phyloP scores from a whole-genome alignment of 1,284 basidiomycete species.

The Rhizopogon parksii region DNA sequence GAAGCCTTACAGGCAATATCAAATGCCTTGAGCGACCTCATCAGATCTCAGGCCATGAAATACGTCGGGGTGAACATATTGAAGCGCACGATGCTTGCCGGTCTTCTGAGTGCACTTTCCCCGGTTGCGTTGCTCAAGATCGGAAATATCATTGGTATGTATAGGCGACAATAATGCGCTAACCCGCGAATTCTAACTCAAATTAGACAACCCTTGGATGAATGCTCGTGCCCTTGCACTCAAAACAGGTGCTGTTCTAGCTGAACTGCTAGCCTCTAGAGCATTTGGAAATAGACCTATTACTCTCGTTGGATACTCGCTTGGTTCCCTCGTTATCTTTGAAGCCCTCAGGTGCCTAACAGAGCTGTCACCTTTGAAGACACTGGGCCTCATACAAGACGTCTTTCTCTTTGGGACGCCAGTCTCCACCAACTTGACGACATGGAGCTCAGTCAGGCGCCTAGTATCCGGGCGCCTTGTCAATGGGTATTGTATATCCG shows the following conservation, averaged over 20 bases:
- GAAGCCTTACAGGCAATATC: constrained; percentile 46
- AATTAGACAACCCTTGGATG: constrained; percentile 54
- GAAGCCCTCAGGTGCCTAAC: constrained; percentile 25
- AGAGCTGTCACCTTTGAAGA: constrained; percentile 36
- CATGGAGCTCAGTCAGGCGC: constrained; percentile 61
- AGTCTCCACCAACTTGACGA: constrained; percentile 43
- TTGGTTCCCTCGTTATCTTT: constrained; percentile 49
- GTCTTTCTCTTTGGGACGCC: constrained; percentile 73
- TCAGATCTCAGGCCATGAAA: constrained; percentile 45
- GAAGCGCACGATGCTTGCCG: constrained; percentile 45
- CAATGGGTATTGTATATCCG: constrained; percentile 64
- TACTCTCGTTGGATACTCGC: constrained; percentile 50
- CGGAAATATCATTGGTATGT: constrained; percentile 46
- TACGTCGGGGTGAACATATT: constrained; percentile 45
- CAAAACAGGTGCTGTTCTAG: constrained; percentile 52
- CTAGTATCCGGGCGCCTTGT: constrained; percentile 65
- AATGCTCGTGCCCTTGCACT: constrained; percentile 44
- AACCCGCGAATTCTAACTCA: neutral
- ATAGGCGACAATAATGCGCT: neutral
- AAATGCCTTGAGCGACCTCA: constrained; percentile 37
- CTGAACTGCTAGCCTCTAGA: constrained; percentile 42
- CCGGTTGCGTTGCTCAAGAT: constrained; percentile 49
- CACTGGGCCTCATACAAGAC: constrained; percentile 57
- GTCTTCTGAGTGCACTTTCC: constrained; percentile 42
- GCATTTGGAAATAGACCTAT: constrained; percentile 53